Conservation (phyloP, 306 rosid species). For the Arachis hypogaea region DNA sequence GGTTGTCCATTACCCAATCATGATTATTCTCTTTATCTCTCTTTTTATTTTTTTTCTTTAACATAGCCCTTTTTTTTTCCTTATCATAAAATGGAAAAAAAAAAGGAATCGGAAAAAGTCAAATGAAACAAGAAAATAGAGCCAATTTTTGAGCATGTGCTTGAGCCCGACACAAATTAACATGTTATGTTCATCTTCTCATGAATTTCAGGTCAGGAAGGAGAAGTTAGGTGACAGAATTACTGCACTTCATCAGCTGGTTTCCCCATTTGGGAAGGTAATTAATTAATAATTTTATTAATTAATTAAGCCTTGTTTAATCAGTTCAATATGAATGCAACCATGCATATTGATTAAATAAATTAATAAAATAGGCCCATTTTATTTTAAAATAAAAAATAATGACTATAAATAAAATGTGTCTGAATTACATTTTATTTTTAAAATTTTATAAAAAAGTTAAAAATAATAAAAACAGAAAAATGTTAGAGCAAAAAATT, state of each 20-base stretch:
- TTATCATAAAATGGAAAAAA: neutral
- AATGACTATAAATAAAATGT: no score
- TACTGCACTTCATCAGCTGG: constrained; percentile 95
- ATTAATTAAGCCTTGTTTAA: constrained; percentile 24
- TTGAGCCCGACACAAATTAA: constrained; percentile 30
- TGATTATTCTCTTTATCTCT: constrained; percentile 54
- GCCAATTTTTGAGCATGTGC: constrained; percentile 47
- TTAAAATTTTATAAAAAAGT: no score
- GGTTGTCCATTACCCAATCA: constrained; percentile 66
- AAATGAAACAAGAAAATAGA: constrained; percentile 44
- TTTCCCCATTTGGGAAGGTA: constrained; percentile 99
- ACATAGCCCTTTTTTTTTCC: no score
- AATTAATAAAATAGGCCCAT: neutral
- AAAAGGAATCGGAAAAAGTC: constrained; percentile 36
- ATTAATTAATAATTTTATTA: constrained; percentile 8
- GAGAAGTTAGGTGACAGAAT: constrained; percentile 99
- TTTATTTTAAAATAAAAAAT: constrained; percentile 6
- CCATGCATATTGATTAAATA: neutral
- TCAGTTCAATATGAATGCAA: constrained; percentile 22
- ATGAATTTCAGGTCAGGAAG: constrained; percentile 84
- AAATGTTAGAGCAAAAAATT: no score
- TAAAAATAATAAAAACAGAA: no score
- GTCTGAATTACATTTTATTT: no score
- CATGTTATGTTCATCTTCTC: constrained; percentile 26
- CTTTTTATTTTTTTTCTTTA: neutral